Evolutionary conservation across 148 eudicot genomes (phyloP).

Genomic region (Amaranthus hypochondriacus): DNA sequence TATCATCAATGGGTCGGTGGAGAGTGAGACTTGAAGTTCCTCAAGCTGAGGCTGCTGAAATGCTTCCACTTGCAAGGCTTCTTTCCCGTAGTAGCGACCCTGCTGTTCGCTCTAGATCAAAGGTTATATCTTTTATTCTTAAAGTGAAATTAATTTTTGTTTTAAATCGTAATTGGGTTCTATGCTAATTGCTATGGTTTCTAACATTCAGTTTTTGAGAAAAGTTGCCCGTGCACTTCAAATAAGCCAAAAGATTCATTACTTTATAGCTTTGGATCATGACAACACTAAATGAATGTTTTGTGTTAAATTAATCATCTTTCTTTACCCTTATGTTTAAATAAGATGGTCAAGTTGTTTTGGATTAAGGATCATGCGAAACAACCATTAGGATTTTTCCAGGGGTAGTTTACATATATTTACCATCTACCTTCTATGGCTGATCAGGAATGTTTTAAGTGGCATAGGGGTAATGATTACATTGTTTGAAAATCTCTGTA

Average conservation of each 20-base stretch:
- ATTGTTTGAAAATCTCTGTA: no score
- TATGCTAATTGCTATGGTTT: neutral
- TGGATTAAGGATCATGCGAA: no score
- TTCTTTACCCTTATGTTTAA: no score
- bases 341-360: no score
- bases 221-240: neutral
- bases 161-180: neutral
- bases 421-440: no score
- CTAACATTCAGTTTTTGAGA: neutral
- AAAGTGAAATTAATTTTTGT: neutral
- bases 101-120: constrained; percentile 90
- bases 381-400: no score
- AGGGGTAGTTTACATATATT: no score
- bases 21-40: constrained; percentile 98
- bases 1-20: constrained; percentile 99
- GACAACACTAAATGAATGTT: no score
- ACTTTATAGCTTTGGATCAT: no score
- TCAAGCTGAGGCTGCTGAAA: constrained; percentile 95
- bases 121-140: constrained; percentile 42
- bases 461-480: no score
- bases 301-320: no score
- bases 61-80: constrained; percentile 99
- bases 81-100: constrained; percentile 97
- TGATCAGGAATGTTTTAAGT: no score
- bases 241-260: neutral